Evolutionary conservation across 805 yeast genomes (phyloP).

Genomic region (Candida morakotiae): DNA sequence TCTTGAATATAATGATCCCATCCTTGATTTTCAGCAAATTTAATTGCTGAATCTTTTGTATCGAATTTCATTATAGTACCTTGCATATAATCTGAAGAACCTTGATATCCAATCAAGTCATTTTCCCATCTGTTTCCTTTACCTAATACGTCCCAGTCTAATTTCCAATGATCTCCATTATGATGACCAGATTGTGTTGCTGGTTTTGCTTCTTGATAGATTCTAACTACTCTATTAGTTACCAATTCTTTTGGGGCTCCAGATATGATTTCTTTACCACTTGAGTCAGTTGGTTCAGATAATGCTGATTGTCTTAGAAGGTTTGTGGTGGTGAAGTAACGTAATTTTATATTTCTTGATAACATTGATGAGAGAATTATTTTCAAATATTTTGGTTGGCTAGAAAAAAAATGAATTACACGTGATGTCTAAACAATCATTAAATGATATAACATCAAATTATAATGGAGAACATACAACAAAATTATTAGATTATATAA

Average conservation of each 20-base stretch:
- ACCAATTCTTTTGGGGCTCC: constrained; percentile 74
- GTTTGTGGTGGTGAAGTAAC: constrained; percentile 21
- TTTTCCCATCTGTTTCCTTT: constrained; percentile 86
- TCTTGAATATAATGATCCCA: constrained; percentile 83
- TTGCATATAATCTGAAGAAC: constrained; percentile 77
- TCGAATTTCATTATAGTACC: constrained; percentile 73
- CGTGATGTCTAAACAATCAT: constrained; percentile 19
- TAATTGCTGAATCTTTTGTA: constrained; percentile 69
- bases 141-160: constrained; percentile 80
- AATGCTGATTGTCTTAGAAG: constrained; percentile 13
- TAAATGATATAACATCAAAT: constrained; percentile 50
- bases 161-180: constrained; percentile 58
- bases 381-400: constrained; percentile 4
- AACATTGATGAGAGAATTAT: constrained; percentile 4
- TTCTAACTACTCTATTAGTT: constrained; percentile 65
- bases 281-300: constrained; percentile 12
- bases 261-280: constrained; percentile 55
- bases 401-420: constrained; percentile 1
- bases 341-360: constrained; percentile 11
- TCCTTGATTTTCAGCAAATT: constrained; percentile 79
- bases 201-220: constrained; percentile 70
- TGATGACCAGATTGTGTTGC: constrained; percentile 75
- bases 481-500: constrained; percentile 16
- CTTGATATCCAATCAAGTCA: constrained; percentile 82
- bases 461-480: constrained; percentile 17